Percentiles rank a stretch among this genome's conserved stretches.
These are phyloP conservation scores for Cyclocybe cylindracea DNA, from an alignment of 768 basidiomycete genomes.

Conservation along the genomic window DNA sequence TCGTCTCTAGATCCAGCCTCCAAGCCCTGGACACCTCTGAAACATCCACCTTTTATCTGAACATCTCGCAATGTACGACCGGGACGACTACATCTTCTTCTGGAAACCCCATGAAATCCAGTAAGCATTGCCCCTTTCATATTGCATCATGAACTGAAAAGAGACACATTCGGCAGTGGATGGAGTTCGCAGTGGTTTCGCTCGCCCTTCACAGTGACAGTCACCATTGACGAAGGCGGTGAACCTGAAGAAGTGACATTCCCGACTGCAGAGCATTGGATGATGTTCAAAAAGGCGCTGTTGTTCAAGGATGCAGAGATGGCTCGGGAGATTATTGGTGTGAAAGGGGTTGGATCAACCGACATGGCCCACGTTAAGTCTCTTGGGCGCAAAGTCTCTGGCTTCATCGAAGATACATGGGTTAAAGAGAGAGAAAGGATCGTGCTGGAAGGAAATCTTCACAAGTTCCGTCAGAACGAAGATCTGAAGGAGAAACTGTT, in stretches of 20 bases:
- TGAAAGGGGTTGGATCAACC: constrained; percentile 27
- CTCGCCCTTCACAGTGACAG: constrained; percentile 42
- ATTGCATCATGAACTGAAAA: neutral
- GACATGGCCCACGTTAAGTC: constrained; percentile 49
- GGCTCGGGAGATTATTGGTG: constrained; percentile 42
- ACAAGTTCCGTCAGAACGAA: constrained; percentile 55
- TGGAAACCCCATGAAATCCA: constrained; percentile 43
- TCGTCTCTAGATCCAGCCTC: too few species aligned
- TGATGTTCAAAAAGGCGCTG: constrained; percentile 67
- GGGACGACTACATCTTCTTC: constrained; percentile 45
- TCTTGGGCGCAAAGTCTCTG: constrained; percentile 50
- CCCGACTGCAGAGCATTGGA: constrained; percentile 61
- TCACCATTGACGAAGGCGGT: constrained; percentile 30
- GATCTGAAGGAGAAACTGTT: constrained; percentile 41
- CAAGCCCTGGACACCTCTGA: too few species aligned
- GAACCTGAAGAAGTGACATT: constrained; percentile 36
- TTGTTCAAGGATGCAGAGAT: constrained; percentile 49
- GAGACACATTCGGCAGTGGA: constrained; percentile 28
- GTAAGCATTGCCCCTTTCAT: constrained; percentile 27
- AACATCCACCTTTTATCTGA: too few species aligned
- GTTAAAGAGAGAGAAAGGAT: constrained; percentile 43
- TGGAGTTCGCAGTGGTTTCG: constrained; percentile 53
- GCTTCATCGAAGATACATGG: constrained; percentile 54
- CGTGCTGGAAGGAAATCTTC: constrained; percentile 52
- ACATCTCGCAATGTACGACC: constrained; percentile 13